phyloP scores from a whole-genome alignment of 2,329 filamentous ascomycete genomes.

The Alternaria arborescens region DNA sequence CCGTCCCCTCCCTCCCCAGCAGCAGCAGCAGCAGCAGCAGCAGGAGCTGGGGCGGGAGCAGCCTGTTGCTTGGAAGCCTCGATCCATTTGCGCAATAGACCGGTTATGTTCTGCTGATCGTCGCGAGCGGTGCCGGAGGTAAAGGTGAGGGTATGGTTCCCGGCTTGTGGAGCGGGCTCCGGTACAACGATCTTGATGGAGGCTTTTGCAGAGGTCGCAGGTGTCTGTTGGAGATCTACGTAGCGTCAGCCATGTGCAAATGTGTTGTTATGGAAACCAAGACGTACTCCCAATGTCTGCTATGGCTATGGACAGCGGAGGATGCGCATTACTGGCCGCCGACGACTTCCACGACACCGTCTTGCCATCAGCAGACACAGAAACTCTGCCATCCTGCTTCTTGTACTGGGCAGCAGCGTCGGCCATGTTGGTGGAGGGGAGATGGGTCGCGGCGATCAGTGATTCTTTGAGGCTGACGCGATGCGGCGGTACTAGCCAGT shows the following conservation, averaged over 20 bases:
- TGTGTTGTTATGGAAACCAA: conserved; percentile 6
- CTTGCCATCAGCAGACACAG: conserved; percentile 75
- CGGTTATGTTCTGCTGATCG: conserved; percentile 87
- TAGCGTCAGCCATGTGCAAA: conserved; percentile 14
- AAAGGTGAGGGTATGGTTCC: conserved; percentile 87
- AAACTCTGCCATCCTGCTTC: conserved; percentile 90
- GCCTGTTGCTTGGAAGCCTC: conserved; percentile 67
- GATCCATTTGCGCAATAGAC: conserved; percentile 80
- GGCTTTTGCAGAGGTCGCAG: conserved; percentile 84
- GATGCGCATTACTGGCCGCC: conserved; percentile 65
- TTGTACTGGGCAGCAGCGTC: conserved; percentile 71
- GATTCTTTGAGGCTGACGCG: conserved; percentile 11
- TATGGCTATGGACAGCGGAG: conserved; percentile 74
- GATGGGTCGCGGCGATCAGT: not conserved
- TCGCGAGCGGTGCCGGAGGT: conserved; percentile 79
- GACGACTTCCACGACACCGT: conserved; percentile 78
- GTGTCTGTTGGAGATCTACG: conserved; percentile 91
- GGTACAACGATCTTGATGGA: conserved; percentile 93
- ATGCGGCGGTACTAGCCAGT: conserved; percentile 14
- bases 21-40: conserved; percentile 36
- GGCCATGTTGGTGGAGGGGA: conserved; percentile 43
- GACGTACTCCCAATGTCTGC: conserved; percentile 82
- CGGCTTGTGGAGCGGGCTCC: conserved; percentile 65
- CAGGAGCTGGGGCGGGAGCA: conserved; percentile 47
- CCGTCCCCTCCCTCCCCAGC: conserved; percentile 31